These are phyloP conservation scores for Salmacisia buchloeana DNA, from an alignment of 1,284 basidiomycete species.

Conservation along the genomic window DNA sequence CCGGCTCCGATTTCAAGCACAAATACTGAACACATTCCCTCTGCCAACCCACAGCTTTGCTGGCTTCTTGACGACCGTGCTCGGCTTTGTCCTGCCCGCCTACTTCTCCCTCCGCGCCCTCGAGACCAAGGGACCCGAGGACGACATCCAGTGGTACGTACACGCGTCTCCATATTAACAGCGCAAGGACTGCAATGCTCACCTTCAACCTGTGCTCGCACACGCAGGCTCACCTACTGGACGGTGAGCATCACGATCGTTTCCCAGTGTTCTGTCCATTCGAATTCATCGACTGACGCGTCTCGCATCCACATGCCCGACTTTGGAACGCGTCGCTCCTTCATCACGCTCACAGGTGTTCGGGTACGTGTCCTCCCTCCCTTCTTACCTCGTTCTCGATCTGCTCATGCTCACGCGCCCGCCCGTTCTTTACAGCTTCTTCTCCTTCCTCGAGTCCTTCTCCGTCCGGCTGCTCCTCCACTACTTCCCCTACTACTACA, in stretches of 20 bases:
- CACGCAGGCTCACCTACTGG: conserved; percentile 48
- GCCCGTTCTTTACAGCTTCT: conserved; percentile 39
- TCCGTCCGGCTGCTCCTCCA: conserved; percentile 38
- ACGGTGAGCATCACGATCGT: conserved; percentile 20
- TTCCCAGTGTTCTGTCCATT: not conserved
- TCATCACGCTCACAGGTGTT: not conserved
- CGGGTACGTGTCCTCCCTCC: not conserved
- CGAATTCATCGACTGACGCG: not conserved
- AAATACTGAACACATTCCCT: conserved; percentile 51
- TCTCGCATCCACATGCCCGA: not conserved
- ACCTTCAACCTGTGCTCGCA: not conserved
- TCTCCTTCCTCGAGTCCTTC: conserved; percentile 50
- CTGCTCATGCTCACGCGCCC: not conserved
- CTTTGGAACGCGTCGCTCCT: too few relatives aligned
- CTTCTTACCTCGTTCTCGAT: not conserved
- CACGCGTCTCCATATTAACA: not conserved
- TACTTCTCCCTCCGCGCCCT: conserved; percentile 51
- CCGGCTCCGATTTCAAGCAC: conserved; percentile 41
- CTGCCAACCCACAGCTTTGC: conserved; percentile 29
- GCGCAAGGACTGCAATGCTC: not conserved
- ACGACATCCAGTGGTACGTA: conserved; percentile 48
- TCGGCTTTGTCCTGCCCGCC: conserved; percentile 49
- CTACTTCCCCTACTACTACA: conserved; percentile 80
- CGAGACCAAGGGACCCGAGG: conserved; percentile 48
- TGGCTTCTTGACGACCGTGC: conserved; percentile 49